Evolutionary conservation across 2,329 filamentous ascomycete genomes (phyloP).

Genomic region (Exophiala calicioides): DNA sequence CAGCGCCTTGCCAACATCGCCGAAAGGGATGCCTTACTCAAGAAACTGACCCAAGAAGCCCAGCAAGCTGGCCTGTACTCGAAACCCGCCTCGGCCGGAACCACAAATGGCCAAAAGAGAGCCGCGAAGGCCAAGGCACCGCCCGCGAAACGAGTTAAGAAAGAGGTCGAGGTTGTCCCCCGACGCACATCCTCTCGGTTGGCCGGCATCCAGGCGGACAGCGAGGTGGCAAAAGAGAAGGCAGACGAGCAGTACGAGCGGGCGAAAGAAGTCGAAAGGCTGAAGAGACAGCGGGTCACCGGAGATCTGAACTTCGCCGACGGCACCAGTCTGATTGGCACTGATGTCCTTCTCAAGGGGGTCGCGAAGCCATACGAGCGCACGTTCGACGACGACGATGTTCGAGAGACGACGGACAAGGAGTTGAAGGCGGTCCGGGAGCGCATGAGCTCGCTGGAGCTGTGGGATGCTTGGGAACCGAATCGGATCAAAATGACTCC

Average conservation of each 20-base stretch:
- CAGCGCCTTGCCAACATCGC: conserved; percentile 83
- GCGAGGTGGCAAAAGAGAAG: conserved; percentile 68
- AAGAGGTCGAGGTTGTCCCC: conserved; percentile 60
- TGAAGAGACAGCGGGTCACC: conserved; percentile 65
- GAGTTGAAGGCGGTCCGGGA: conserved; percentile 71
- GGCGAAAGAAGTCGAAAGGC: conserved; percentile 57
- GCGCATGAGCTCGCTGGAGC: conserved; percentile 71
- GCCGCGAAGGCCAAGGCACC: conserved; percentile 47
- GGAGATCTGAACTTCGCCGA: conserved; percentile 72
- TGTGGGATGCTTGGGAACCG: conserved; percentile 83
- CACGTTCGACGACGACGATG: conserved; percentile 83
- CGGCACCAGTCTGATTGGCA: conserved; percentile 69
- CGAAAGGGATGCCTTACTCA: conserved; percentile 78
- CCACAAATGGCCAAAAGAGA: conserved; percentile 46
- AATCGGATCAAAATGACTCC: conserved; percentile 92
- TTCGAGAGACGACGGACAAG: conserved; percentile 75
- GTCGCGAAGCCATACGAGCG: conserved; percentile 76
- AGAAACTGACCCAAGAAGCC: conserved; percentile 69
- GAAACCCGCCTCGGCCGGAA: conserved; percentile 50
- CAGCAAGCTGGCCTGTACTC: conserved; percentile 68
- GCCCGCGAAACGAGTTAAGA: conserved; percentile 58
- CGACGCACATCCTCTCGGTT: conserved; percentile 64
- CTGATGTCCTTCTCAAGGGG: conserved; percentile 62
- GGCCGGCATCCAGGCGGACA: conserved; percentile 64
- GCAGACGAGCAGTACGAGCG: conserved; percentile 64